Base-by-base conservation (phyloP, 2,329 filamentous ascomycete genomes). In the Verticillium albo-atrum region DNA sequence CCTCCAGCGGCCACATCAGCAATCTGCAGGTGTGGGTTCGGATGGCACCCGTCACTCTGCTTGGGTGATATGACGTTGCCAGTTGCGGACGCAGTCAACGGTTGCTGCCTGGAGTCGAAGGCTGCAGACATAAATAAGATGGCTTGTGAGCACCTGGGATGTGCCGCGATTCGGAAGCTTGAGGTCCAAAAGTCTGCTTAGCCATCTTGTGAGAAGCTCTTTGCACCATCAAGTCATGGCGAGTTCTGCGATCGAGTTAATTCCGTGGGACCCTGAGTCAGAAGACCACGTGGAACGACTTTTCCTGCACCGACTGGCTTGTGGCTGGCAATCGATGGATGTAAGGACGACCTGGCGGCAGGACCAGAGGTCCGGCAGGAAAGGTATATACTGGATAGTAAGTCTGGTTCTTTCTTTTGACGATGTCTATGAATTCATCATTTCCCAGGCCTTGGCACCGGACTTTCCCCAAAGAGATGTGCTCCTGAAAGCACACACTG, bases 191-290 rank as follows among this genome's bases (percentile, higher is more conserved):
- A n/a, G n/a, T n/a, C n/a, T n/a, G n/a, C n/a, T n/a, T n/a, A n/a
- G n/a, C n/a, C n/a, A n/a, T n/a, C n/a, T n/a, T n/a, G n/a, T n/a
- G n/a, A n/a, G n/a, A n/a, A n/a, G n/a, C n/a, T n/a, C n/a, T n/a
- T n/a, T n/a, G n/a, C n/a, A n/a, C n/a, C n/a, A n/a, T n/a, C 30
- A 32, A 14, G 30, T 14, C 30, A 32, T 32, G 30, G 10, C 9
- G 6, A 10, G 4, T 6, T 2, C 30, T 32, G 6, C 30, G 9
- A 14, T 32, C 14, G 30, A 32, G 30, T 32, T 70, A 23, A 62
- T 71, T 20, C 68, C 68, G 5, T 71, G 67, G 65, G 68, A 70
- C 47, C 61, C 67, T 0, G 59, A 68, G 7, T 68, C 67, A 1
- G 20, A 50, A 0, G 61, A 62, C 2, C 68, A 71, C 50, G 37